Evolutionary conservation across 306 rosid species (phyloP).

Genomic region (Cicer judaicum): DNA sequence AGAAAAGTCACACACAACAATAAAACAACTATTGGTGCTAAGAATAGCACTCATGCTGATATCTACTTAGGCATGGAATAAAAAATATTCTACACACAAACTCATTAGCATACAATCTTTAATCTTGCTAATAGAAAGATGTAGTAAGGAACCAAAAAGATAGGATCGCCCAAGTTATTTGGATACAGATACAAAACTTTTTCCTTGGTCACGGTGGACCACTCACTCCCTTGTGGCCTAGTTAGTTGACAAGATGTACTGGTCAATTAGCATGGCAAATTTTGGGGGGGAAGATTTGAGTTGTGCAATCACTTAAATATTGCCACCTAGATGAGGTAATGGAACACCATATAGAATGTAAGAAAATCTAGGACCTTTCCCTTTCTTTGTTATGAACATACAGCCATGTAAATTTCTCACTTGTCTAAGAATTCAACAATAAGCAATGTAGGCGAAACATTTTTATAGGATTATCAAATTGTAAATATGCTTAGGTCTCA

Average conservation of each 20-base stretch:
- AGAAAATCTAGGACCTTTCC: not conserved
- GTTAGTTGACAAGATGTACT: slow-evolving; percentile 11
- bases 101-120: not conserved
- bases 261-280: slow-evolving; percentile 14
- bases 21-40: slow-evolving; percentile 27
- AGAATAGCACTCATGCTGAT: slow-evolving; percentile 21
- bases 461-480: slow-evolving; percentile 37
- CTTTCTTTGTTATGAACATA: not conserved
- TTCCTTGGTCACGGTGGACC: not conserved
- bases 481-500: slow-evolving; percentile 18
- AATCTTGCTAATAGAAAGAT: slow-evolving; percentile 10
- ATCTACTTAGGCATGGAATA: slow-evolving; percentile 9
- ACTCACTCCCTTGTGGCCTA: not conserved
- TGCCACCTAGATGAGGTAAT: slow-evolving; percentile 27
- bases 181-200: not conserved
- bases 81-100: slow-evolving; percentile 25
- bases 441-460: slow-evolving; percentile 2
- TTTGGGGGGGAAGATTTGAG: not conserved
- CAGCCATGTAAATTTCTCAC: slow-evolving; percentile 23
- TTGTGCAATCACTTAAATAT: slow-evolving; percentile 27
- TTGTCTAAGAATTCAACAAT: not conserved
- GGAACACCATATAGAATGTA: slow-evolving; percentile 16
- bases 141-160: not conserved
- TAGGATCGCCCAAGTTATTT: slow-evolving; percentile 14
- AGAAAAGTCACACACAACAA: slow-evolving; percentile 29